These are phyloP conservation scores for Aspergillus sp. DNA, from an alignment of 2,329 filamentous ascomycete species.

Conservation along the genomic window DNA sequence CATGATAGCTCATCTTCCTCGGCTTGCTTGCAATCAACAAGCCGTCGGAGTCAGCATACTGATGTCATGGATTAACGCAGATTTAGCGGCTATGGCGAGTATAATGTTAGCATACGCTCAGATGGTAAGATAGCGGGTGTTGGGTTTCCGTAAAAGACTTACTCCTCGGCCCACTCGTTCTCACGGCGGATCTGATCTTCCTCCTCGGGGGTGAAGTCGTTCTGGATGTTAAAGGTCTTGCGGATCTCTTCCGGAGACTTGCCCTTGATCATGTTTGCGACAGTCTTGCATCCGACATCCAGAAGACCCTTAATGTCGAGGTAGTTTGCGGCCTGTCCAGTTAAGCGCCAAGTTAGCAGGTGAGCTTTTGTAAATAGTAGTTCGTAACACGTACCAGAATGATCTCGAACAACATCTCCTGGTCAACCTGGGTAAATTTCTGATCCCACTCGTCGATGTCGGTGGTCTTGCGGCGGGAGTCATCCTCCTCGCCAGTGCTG, in stretches of 20 bases:
- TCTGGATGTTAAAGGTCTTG: constrained; percentile 99
- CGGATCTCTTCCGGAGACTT: constrained; percentile 99
- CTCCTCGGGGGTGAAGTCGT: constrained; percentile 98
- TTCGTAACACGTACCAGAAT: constrained; percentile 71
- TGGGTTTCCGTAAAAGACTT: constrained; percentile 30
- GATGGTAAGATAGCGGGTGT: background rate
- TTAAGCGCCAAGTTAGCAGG: constrained; percentile 3
- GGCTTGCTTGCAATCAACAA: constrained; percentile 1
- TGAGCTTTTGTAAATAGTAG: background rate
- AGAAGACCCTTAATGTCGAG: constrained; percentile 98
- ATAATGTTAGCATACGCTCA: constrained; percentile 12
- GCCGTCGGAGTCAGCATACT: constrained; percentile 7
- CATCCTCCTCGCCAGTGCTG: constrained; percentile 80
- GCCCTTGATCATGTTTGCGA: constrained; percentile 99
- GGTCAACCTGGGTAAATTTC: constrained; percentile 99
- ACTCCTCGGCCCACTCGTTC: constrained; percentile 90
- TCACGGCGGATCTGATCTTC: constrained; percentile 95
- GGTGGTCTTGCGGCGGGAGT: constrained; percentile 95
- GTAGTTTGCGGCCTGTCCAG: constrained; percentile 83
- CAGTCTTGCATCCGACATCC: constrained; percentile 98
- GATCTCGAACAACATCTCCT: constrained; percentile 99
- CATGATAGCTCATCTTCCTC: constrained; percentile 1
- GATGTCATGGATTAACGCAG: background rate
- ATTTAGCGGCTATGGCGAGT: constrained; percentile 52
- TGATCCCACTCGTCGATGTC: constrained; percentile 99